Base-by-base conservation (phyloP, 2,329 filamentous ascomycete species). In the Rugonectria rugulosa region DNA sequence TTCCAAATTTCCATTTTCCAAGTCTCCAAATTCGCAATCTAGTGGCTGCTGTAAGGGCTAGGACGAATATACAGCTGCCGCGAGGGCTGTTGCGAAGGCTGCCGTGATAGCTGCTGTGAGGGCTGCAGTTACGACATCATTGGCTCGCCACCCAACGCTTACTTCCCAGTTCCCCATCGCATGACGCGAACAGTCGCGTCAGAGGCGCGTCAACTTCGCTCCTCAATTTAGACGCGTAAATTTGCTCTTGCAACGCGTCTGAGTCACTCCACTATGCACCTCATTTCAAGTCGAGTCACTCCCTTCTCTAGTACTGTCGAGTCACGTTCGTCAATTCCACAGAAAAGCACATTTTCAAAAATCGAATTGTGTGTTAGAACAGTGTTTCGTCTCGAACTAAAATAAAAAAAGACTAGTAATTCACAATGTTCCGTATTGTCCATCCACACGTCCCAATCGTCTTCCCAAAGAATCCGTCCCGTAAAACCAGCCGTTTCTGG, bases 191-290 rank as follows among this genome's bases (percentile, higher is more conserved):
- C 62, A 52, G 41, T 60, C 64, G 59, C 62, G 62, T 27, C 9
- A 36, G 53, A 64, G n/a, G n/a, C 65, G 62, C 58, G 59, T 52
- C 45, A 37, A 20, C 32, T 37, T 53, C 53, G 20, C 42, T 17
- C 52, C 20, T 5, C 47, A 17, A 10, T 51, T 15, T n/a, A n/a
- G 46, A 63, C 66, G 66, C 66, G 66, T 68, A 68, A 68, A 68
- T 68, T 60, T 60, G 37, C 8, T 58, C 53, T 55, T 61, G 58
- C 41, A 61, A 60, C 55, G 54, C 62, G 41, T 48, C 8, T 41
- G 31, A 8, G 19, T 17, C 10, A 15, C 27, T 52, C 51, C 45
- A 37, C 46, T 49, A 32, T 57, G 36, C 44, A 49, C 51, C 29
- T 56, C 48, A 43, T 19, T 31, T 38, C 26, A 38, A 34, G 21